Conservation (phyloP, 768 basidiomycete genomes). For the Auricularia auricula-judae region DNA sequence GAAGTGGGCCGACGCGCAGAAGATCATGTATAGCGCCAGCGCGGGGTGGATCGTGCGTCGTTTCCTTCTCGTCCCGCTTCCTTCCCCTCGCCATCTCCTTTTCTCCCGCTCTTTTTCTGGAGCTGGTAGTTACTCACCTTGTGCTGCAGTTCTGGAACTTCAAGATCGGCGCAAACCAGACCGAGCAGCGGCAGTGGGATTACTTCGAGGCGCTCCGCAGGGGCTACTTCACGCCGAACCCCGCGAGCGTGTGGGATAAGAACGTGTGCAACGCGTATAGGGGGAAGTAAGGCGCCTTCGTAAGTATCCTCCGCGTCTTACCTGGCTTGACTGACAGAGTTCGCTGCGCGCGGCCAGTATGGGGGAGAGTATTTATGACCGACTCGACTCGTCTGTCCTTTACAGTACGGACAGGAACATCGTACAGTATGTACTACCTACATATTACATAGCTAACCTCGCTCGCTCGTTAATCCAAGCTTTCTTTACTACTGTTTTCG, state of each 20-base stretch:
- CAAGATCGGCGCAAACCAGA: conserved; percentile 47
- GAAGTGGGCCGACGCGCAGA: conserved; percentile 71
- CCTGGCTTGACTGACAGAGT: no score
- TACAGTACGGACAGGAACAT: no score
- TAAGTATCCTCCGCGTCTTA: no score
- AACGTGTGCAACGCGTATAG: conserved; percentile 50
- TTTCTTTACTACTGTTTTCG: no score
- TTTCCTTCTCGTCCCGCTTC: no score
- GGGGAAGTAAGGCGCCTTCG: not conserved
- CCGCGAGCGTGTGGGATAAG: conserved; percentile 41
- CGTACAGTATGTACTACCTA: no score
- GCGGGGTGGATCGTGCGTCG: conserved; percentile 56
- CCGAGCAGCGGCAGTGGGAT: conserved; percentile 50
- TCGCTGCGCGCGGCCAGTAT: no score
- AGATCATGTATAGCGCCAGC: conserved; percentile 46
- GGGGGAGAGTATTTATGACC: no score
- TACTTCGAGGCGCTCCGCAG: conserved; percentile 49
- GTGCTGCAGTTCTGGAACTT: conserved; percentile 78
- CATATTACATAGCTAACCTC: no score
- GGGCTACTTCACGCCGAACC: conserved; percentile 56
- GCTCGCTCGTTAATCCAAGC: no score
- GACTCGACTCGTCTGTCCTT: no score
- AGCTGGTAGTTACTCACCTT: no score
- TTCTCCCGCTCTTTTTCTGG: not conserved
- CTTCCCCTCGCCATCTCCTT: not conserved